Evolutionary conservation across 257 asterid genomes (phyloP), one percentile per base, ranked within the genome.

Genomic region (Leptodermis oblonga): DNA sequence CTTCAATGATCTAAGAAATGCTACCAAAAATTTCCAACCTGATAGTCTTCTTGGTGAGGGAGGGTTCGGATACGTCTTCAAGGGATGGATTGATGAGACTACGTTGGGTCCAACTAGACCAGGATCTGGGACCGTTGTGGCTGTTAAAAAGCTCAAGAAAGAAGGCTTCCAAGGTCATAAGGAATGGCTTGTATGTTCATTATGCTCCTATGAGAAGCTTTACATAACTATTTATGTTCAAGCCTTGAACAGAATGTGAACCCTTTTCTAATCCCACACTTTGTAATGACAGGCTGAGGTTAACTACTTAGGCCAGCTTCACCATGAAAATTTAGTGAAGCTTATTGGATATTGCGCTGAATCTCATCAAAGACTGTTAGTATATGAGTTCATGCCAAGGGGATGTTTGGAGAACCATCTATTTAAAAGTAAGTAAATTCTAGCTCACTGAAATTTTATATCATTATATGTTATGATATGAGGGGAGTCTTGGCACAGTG

Each of bases 341-440:
- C 83, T 89, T 52, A 81, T 89, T 28, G 96, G 94, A n/a, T 87
- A 83, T 66, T 89, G 96, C 41, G 69, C 89, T 8, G 96, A 89
- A 73, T 74, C 82, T 66, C 82, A 89, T 31, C 80, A 85, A 56
- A 70, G 84, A 73, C 85, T 89, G 65, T 71, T 89, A 12, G 96
- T 89, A 3, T 89, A 89, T 4, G 93, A 89, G 73, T 89, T 75
- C 84, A 79, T 89, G 93, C 85, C 87, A 22, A 82, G 79, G 70
- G 96, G 96, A 74, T 80, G 96, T 83, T 73, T 89, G 84, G 96
- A 89, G 74, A 89, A 86, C 73, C 96, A 89, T 74, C 78, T 89
- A 22, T 89, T 86, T 42, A 85, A 79, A 69, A 86, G 96, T 88
- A 62, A 75, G 87, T 55, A 33, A 23, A 28, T 36, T 18, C 30